phyloP scores from a whole-genome alignment of 2,329 filamentous ascomycete genomes.

The Diaporthe velutina region DNA sequence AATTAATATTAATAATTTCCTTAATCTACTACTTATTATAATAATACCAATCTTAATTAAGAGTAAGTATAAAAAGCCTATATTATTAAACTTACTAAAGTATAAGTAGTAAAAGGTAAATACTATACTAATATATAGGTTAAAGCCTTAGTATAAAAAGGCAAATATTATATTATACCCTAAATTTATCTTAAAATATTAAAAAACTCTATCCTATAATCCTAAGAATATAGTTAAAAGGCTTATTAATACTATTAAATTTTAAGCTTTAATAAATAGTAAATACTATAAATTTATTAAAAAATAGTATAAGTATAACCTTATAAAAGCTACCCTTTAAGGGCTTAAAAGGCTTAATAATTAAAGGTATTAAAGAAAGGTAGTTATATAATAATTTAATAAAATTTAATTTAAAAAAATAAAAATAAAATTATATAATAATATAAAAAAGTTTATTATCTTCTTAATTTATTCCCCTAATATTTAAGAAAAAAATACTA shows the following conservation, averaged over 20 bases:
- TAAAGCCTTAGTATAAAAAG: not conserved
- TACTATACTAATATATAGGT: not conserved
- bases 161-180: no score
- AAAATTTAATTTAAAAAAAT: not conserved
- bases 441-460: not conserved
- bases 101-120: not conserved
- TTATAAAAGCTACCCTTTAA: not conserved
- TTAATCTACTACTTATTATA: not conserved
- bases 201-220: not conserved
- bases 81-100: not conserved
- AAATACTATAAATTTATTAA: not conserved
- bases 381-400: not conserved
- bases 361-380: not conserved
- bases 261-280: not conserved
- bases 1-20: not conserved
- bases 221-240: no score
- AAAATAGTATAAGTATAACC: accelerated
- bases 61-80: not conserved
- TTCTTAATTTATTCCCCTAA: accelerated
- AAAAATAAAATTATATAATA: not conserved
- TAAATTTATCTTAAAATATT: no score
- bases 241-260: not conserved
- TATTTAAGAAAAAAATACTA: not conserved
- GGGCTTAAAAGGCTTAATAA: not conserved
- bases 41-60: not conserved